Evolutionary conservation across 805 yeast species (phyloP), one percentile per base, ranked within the genome.

Genomic region (Candida taoyuanica): DNA sequence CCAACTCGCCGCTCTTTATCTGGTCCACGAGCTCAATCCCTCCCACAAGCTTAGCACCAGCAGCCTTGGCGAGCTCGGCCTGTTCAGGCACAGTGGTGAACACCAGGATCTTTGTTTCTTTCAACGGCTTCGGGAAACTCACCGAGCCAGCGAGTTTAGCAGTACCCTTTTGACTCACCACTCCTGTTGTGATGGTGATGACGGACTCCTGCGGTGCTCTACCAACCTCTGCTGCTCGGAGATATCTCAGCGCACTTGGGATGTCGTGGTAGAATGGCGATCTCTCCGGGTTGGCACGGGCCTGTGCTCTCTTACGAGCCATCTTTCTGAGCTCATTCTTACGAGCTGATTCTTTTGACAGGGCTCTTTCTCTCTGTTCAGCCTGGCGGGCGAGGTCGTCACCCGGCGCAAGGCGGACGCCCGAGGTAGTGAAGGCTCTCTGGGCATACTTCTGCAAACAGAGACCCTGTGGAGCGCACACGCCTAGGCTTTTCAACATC

Each of bases 181-280:
- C 68, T 14, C 75, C 66, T 14, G 85, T 71, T 37, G 81, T 75
- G 38, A 85, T 61, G 14, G 84, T 68, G 29, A 91, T 68, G 17
- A 89, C 81, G 17, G 91, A 78, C 50, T 79, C 78, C n/a, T 72
- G 64, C 5, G 71, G 65, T 3, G 91, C 77, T 55, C 84, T 77
- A 5, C 98, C 98, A 5, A 88, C 94, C 60, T 88, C 96, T 5
- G 88, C 77, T 0, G 98, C 96, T 46, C 96, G 71, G 40, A 91
- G 58, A 55, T 79, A 88, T 51, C 84, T 72, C 59, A 87, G 60
- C 2, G 97, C 96, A 21, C 65, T 61, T 5, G 84, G 75, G 7
- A 87, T 69, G 34, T 76, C 79, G 83, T 85, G 77, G 55, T 77
- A 81, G 38, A 83, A 65, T 2, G 89, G 89, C 47, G 62, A 57